Evolutionary conservation across 345 rosid genomes (phyloP).

Genomic region (Microthlaspi erraticum): DNA sequence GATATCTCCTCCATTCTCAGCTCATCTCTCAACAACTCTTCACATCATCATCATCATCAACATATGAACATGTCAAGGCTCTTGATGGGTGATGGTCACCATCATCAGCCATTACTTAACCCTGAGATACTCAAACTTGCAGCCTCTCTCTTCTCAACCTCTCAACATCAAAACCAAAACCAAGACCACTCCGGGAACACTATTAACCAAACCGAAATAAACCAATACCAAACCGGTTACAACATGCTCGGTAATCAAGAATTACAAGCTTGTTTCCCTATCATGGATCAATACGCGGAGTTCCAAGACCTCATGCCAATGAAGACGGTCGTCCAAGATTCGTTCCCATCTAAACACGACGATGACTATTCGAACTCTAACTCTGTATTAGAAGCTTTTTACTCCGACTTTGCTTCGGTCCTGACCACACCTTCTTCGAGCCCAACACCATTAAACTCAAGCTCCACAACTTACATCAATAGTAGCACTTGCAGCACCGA

Average conservation of each 20-base stretch:
- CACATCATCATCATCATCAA: conserved; percentile 44
- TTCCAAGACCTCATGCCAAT: conserved; percentile 23
- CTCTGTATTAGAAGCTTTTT: conserved; percentile 44
- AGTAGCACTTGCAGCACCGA: conserved; percentile 55
- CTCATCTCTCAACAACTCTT: conserved; percentile 46
- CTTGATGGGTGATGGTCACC: conserved; percentile 37
- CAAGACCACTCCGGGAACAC: conserved; percentile 32
- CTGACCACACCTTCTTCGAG: conserved; percentile 57
- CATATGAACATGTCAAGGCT: conserved; percentile 43
- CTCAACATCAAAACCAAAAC: conserved; percentile 1
- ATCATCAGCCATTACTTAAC: conserved; percentile 26
- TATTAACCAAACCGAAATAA: conserved; percentile 34
- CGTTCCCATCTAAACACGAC: conserved; percentile 33
- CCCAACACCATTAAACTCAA: conserved; percentile 64
- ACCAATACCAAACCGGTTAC: conserved; percentile 47
- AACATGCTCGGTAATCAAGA: conserved; percentile 43
- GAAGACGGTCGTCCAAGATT: conserved; percentile 30
- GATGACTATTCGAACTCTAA: conserved; percentile 36
- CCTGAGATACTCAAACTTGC: conserved; percentile 47
- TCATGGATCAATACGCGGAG: conserved; percentile 24
- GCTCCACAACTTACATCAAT: conserved; percentile 47
- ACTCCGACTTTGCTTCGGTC: conserved; percentile 48
- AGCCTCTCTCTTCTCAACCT: conserved; percentile 34
- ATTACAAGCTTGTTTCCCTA: conserved; percentile 45
- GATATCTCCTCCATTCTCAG: conserved; percentile 51